These are phyloP conservation scores for Podila epicladia DNA, from an alignment of 192 early-diverging fungal species.

Conservation along the genomic window DNA sequence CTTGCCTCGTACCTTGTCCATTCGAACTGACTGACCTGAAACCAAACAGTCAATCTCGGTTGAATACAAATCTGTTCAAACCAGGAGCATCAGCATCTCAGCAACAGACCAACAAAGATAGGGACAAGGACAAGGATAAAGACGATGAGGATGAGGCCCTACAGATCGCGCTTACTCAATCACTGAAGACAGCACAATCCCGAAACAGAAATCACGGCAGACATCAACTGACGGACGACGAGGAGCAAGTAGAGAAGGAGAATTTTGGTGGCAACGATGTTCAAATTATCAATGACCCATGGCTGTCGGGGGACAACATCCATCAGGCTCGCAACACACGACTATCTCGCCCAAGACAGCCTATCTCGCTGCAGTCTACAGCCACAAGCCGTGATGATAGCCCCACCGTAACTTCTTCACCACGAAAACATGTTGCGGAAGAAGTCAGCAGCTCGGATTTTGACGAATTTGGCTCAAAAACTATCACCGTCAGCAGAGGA, in stretches of 20 bases:
- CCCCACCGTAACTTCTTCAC: neutral
- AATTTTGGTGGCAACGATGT: constrained; percentile 42
- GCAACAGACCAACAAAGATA: neutral
- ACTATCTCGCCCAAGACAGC: neutral
- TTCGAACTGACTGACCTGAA: neutral
- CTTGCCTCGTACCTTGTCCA: neutral
- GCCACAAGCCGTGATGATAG: neutral
- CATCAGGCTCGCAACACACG: neutral
- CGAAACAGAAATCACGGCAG: neutral
- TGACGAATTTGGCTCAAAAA: neutral
- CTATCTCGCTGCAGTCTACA: neutral
- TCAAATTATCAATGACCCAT: constrained; percentile 33
- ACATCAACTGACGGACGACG: neutral
- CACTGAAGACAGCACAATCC: neutral
- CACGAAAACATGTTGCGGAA: neutral
- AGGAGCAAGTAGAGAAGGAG: neutral
- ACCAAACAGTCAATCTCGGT: neutral
- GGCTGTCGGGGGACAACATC: constrained; percentile 19
- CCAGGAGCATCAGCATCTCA: neutral
- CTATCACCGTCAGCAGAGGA: neutral
- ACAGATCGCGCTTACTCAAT: neutral
- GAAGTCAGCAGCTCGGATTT: neutral
- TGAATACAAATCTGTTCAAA: neutral
- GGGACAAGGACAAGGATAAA: neutral
- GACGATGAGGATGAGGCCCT: neutral